A percentile compares a stretch with the other conserved stretches of the same genome.
phyloP scores from a whole-genome alignment of 495 filamentous ascomycete genomes.

The Xylaria palmicola region DNA sequence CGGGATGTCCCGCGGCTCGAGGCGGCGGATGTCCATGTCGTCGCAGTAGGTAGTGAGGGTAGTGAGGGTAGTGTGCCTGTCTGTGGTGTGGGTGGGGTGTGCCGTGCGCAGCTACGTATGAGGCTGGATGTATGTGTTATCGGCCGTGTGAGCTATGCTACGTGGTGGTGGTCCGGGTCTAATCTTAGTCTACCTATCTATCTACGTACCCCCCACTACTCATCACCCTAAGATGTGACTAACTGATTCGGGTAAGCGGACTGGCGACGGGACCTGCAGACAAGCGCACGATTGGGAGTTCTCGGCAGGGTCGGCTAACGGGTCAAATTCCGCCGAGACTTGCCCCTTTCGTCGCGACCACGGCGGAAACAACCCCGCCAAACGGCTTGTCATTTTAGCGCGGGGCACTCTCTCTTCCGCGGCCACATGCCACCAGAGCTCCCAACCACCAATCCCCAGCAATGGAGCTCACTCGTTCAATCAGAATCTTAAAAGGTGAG shows the following conservation, averaged over 20 bases:
- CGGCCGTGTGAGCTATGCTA: too few relatives aligned
- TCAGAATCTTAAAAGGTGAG: too few relatives aligned
- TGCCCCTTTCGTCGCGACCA: not conserved
- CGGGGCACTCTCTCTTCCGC: not conserved
- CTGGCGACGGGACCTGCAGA: not conserved
- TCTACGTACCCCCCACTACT: too few relatives aligned
- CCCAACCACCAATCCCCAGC: too few relatives aligned
- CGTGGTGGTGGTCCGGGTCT: too few relatives aligned
- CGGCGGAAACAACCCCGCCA: not conserved
- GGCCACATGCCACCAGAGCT: not conserved
- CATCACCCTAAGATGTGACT: too few relatives aligned
- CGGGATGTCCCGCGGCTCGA: constrained; percentile 77
- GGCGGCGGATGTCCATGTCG: constrained; percentile 76
- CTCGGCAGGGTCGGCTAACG: not conserved
- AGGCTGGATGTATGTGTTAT: too few relatives aligned
- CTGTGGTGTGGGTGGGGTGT: too few relatives aligned
- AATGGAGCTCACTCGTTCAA: too few relatives aligned
- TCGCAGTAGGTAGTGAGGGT: not conserved
- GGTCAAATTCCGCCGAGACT: constrained; percentile 9
- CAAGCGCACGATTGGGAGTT: constrained; percentile 6
- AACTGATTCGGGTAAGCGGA: too few relatives aligned
- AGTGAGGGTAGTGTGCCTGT: not conserved
- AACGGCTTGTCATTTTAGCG: not conserved
- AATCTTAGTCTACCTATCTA: too few relatives aligned
- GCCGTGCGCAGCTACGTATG: too few relatives aligned